Evolutionary conservation across 2,329 filamentous ascomycete species (phyloP), one percentile per base, ranked within the genome.

Genomic region (Botrytis squamosa): DNA sequence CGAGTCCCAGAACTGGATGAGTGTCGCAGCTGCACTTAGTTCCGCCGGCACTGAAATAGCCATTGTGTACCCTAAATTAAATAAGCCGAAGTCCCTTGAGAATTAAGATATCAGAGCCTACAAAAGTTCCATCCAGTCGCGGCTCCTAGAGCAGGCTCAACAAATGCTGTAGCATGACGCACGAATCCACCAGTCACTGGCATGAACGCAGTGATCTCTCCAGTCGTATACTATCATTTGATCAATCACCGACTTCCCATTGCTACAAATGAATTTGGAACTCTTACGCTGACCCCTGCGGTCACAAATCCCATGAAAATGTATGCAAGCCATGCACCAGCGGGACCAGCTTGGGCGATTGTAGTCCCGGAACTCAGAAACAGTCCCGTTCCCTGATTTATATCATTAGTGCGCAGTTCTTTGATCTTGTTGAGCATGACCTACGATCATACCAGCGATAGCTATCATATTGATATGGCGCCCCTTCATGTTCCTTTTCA

Each of bases 1-100:
- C 9, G 87, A 87, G 73, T 89, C 85, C 90, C 90, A 92, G 78
- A 87, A 91, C 76, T 89, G 83, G 73, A 91, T 89, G 40, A 92
- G 82, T 4, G 91, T 88, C 64, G 87, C 87, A 33, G 89, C 88
- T 16, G 90, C 90, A 1, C 87, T 87, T 74, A 91, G 88, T 80
- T 92, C 90, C 70, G 88, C 75, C 4, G 80, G 79, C 0, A 80
- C 76, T 12, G 79, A 79, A 2, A 81, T 75, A 14, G 78, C 76
- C 44, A 76, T 78, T 25, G 90, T 80, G 93, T 94, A 90, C 91
- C 94, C 66, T 59, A 42, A 4, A 5, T 42, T 1, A 8, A 3
- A 8, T 68, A 33, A 68, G 66, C 10, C 3, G 25, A 55, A 40
- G 29, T 25, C 3, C 9, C 2, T 22, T 1, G 14, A 20, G 8